Evolutionary conservation across 768 basidiomycete species (phyloP).

Genomic region (Lentinula sp.): DNA sequence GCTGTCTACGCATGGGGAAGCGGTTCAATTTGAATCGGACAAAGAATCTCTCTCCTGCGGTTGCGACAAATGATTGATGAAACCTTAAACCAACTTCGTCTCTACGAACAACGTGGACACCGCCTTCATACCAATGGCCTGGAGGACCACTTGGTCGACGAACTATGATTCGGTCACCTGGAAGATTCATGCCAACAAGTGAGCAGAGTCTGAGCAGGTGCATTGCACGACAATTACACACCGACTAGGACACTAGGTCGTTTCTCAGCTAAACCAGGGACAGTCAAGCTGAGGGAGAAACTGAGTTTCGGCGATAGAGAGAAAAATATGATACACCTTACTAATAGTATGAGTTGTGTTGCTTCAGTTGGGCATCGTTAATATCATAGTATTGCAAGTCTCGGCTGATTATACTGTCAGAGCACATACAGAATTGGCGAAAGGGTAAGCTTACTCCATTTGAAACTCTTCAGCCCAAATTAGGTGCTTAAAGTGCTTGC

Average conservation of each 20-base stretch:
- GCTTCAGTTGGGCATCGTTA: constrained; percentile 21
- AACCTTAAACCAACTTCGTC: constrained; percentile 49
- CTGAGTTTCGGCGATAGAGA: not conserved
- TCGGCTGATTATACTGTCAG: constrained; percentile 19
- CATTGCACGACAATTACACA: constrained; percentile 16
- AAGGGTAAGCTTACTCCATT: constrained; percentile 28
- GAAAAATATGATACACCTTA: constrained; percentile 15
- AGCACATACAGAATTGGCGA: not conserved
- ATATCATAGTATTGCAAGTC: constrained; percentile 33
- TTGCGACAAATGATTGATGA: constrained; percentile 33
- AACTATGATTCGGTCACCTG: constrained; percentile 52
- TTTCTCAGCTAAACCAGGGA: constrained; percentile 53
- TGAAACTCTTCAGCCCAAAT: constrained; percentile 51
- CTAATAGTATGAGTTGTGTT: constrained; percentile 31
- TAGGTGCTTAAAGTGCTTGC: constrained; percentile 40
- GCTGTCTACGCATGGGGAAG: constrained; percentile 49
- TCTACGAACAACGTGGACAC: constrained; percentile 45
- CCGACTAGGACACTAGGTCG: constrained; percentile 53
- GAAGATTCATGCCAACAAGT: not conserved
- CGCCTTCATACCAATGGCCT: constrained; percentile 53
- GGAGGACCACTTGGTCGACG: constrained; percentile 28
- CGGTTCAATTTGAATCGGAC: constrained; percentile 57
- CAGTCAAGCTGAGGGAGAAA: constrained; percentile 25
- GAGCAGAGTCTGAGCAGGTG: too few relatives aligned
- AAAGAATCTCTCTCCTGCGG: constrained; percentile 31